phyloP scores from a whole-genome alignment of 78 protist species.

The Speleostelium caveatum region DNA sequence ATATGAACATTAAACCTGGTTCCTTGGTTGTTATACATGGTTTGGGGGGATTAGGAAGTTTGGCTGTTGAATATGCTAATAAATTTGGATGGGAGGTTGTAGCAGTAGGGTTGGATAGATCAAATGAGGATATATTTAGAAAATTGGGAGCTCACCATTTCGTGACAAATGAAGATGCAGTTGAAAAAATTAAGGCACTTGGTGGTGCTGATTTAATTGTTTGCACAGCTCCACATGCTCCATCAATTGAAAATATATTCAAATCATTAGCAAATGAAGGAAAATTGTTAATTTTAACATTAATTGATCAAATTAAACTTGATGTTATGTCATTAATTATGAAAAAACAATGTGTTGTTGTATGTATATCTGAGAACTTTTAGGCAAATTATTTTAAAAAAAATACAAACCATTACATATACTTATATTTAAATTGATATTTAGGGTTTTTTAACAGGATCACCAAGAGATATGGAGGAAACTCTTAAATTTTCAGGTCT shows the following conservation, averaged over 20 bases:
- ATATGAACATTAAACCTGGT: conserved; percentile 34
- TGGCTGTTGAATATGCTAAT: conserved; percentile 78
- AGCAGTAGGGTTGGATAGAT: conserved; percentile 16
- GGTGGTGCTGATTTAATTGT: conserved; percentile 18
- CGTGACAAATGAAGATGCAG: conserved; percentile 21
- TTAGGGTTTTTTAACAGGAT: conserved; percentile 24
- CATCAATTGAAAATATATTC: not conserved
- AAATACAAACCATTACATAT: no score
- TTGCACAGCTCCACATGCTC: conserved; percentile 9
- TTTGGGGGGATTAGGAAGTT: conserved; percentile 85
- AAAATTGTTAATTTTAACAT: conserved; percentile 4
- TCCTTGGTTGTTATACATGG: conserved; percentile 69
- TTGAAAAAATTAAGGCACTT: not conserved
- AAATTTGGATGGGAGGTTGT: conserved; percentile 55
- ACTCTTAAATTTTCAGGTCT: conserved; percentile 14
- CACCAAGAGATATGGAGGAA: conserved; percentile 6
- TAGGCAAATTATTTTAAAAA: not conserved
- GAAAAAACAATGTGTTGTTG: conserved; percentile 20
- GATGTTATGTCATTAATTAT: not conserved
- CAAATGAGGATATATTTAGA: not conserved
- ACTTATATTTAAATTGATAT: not conserved
- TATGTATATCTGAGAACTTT: not conserved
- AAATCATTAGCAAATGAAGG: conserved; percentile 9
- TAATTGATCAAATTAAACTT: not conserved
- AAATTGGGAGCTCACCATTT: conserved; percentile 65